These are phyloP conservation scores for Nepenthes gracilis DNA, from an alignment of 148 eudicot species.

Conservation along the genomic window DNA sequence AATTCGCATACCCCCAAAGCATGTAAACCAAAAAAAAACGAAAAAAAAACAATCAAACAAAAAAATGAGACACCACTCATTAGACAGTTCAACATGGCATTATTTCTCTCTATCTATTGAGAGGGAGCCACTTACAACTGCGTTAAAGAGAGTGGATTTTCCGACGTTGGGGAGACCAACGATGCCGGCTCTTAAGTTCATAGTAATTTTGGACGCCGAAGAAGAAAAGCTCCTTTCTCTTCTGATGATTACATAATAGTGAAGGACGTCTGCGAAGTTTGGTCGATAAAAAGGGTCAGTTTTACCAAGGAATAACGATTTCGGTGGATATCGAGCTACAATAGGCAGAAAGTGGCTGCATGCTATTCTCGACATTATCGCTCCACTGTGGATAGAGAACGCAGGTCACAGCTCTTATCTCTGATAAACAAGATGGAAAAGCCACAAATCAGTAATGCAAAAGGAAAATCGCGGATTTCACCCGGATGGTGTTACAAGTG, in stretches of 20 bases:
- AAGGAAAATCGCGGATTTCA: too few relatives aligned
- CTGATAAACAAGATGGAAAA: too few relatives aligned
- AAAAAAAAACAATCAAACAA: background rate
- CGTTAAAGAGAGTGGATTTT: slow-evolving; percentile 97
- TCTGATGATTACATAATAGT: slow-evolving; percentile 4
- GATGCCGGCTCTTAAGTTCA: slow-evolving; percentile 94
- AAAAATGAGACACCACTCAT: background rate
- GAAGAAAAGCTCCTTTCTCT: slow-evolving; percentile 26
- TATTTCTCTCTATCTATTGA: background rate
- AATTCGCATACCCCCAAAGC: background rate
- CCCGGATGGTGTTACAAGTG: too few relatives aligned
- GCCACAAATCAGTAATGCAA: too few relatives aligned
- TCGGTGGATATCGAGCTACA: slow-evolving; percentile 29
- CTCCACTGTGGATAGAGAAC: background rate
- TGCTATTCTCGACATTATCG: slow-evolving; percentile 64
- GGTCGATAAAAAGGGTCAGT: slow-evolving; percentile 9
- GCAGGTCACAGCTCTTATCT: too few relatives aligned
- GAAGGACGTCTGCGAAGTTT: slow-evolving; percentile 6
- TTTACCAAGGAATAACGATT: slow-evolving; percentile 26
- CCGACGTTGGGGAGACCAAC: slow-evolving; percentile 99
- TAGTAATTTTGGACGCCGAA: slow-evolving; percentile 41
- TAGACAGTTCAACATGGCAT: background rate
- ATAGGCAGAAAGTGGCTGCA: slow-evolving; percentile 43
- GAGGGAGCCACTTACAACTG: slow-evolving; percentile 52
- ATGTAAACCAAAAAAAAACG: background rate